phyloP scores from a whole-genome alignment of 192 early-diverging fungal genomes.

The Linnemannia zychae region DNA sequence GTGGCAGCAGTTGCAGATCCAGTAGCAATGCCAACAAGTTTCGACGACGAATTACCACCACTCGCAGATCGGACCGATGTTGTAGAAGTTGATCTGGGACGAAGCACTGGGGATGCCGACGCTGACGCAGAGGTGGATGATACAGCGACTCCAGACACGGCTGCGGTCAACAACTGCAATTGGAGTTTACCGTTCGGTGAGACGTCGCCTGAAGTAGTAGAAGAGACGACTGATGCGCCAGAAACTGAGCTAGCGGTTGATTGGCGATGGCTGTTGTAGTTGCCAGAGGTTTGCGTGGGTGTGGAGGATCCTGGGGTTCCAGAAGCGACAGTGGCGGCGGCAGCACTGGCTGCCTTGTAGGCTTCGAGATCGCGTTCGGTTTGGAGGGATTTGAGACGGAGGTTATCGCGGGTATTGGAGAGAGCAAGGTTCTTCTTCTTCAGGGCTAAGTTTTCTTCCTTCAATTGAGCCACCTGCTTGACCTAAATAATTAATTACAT shows the following conservation, averaged over 20 bases:
- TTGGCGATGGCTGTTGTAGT: neutral
- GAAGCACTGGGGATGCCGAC: neutral
- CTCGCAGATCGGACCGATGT: neutral
- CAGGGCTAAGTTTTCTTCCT: conserved; percentile 39
- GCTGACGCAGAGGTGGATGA: neutral
- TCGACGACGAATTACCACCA: neutral
- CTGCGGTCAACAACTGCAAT: conserved; percentile 13
- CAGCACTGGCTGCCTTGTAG: conserved; percentile 28
- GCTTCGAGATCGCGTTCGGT: conserved; percentile 48
- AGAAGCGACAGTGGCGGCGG: neutral
- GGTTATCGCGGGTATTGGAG: conserved; percentile 44
- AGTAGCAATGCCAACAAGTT: neutral
- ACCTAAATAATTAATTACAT: conserved; percentile 8
- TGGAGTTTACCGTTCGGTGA: conserved; percentile 14
- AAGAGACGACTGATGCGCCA: conserved; percentile 25
- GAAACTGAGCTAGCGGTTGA: conserved; percentile 6
- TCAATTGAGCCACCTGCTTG: conserved; percentile 42
- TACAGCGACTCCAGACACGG: neutral
- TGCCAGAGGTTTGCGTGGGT: neutral
- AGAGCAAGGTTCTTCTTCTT: conserved; percentile 48
- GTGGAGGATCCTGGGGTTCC: neutral
- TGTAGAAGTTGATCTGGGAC: conserved; percentile 1
- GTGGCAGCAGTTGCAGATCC: neutral
- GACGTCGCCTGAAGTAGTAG: neutral
- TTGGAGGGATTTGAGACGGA: conserved; percentile 41